These are phyloP conservation scores for Skeletonema menzelii DNA, from an alignment of 108 stramenopile species.

Conservation along the genomic window DNA sequence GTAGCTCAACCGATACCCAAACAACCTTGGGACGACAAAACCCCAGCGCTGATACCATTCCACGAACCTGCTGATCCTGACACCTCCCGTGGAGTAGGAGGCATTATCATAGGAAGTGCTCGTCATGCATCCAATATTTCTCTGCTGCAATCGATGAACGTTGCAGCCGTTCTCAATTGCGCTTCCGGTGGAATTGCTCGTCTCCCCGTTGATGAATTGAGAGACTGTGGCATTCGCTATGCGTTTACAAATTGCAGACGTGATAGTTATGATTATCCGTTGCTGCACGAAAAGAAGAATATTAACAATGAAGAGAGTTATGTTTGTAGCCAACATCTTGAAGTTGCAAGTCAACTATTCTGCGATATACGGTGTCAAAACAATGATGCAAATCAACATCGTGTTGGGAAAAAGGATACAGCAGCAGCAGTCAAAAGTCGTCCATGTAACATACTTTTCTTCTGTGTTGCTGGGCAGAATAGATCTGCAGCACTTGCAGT, in stretches of 20 bases:
- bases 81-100: constrained; percentile 24
- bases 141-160: constrained; percentile 49
- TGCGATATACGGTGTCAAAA: constrained; percentile 35
- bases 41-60: constrained; percentile 43
- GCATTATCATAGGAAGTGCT: constrained; percentile 65
- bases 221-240: constrained; percentile 61
- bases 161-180: constrained; percentile 77
- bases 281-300: constrained; percentile 52
- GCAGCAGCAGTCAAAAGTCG: not conserved
- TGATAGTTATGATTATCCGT: constrained; percentile 68
- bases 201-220: constrained; percentile 67
- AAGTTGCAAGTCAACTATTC: constrained; percentile 62
- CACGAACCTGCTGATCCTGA: constrained; percentile 20
- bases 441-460: constrained; percentile 54
- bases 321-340: constrained; percentile 55
- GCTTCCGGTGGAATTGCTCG: constrained; percentile 73
- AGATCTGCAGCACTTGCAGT: constrained; percentile 52
- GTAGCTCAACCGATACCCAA: constrained; percentile 58
- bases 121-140: constrained; percentile 66
- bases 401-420: constrained; percentile 1
- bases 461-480: constrained; percentile 83
- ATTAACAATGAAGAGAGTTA: constrained; percentile 14
- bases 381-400: not conserved
- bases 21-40: constrained; percentile 41
- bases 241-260: constrained; percentile 75